Evolutionary conservation across 2,329 filamentous ascomycete species (phyloP), one percentile per base, ranked within the genome.

Genomic region (Cordyceps farinosa): DNA sequence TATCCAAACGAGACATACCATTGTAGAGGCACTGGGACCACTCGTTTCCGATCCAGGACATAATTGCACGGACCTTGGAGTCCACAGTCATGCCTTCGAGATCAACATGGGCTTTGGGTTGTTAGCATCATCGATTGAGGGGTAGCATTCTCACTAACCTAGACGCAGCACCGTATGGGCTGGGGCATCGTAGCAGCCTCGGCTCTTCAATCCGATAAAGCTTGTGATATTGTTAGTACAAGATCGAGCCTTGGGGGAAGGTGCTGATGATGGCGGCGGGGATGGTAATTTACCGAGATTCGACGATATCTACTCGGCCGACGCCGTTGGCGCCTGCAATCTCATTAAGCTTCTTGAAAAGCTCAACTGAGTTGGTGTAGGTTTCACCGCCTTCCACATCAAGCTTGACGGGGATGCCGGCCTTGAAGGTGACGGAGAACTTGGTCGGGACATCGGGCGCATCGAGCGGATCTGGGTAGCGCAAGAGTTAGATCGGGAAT

Each of bases 401-500:
- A 17, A 90, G 78, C 80, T 89, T 90, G 71, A 84, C 77, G 34
- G 87, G 87, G 34, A 90, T 76, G 72, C 88, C 88, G 78, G 89
- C 84, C 69, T 86, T 79, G 72, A 91, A 91, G 74, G 82, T 77
- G 61, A 91, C 72, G 48, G 84, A 85, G 76, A 90, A 85, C 72
- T 89, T 82, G 68, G 84, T 81, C 13, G 88, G 86, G 70, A 82
- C 76, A 69, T 90, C 81, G 53, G 88, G 87, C 1, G 87, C 87
- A 65, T 84, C 80, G 63, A 82, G 76, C n/a, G 87, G 87, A 68
- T 87, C 84, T 64, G 77, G 72, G 61, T 82, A 84, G 67, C 30
- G 40, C 57, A 38, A 34, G 44, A 13, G 53, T 77, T 68, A 54
- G 50, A n/a, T 61, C 47, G 9, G 15, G 56, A 53, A 34, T 52